phyloP scores from a whole-genome alignment of 768 basidiomycete genomes.

The Neoboletus brunneissimus region DNA sequence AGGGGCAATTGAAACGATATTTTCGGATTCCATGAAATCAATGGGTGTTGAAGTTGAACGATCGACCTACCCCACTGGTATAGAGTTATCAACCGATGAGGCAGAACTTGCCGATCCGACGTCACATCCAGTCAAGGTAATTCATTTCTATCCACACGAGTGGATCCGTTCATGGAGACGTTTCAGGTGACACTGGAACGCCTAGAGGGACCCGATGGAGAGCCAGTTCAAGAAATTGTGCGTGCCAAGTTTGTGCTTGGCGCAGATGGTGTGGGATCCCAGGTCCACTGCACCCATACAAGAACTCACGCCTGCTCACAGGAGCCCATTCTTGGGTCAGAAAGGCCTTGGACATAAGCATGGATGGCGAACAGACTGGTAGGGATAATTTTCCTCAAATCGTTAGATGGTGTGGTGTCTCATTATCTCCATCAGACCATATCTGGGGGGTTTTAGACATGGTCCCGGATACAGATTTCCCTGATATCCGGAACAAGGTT shows the following conservation, averaged over 20 bases:
- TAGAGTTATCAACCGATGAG: constrained; percentile 30
- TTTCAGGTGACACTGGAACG: constrained; percentile 21
- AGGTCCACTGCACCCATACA: not conserved
- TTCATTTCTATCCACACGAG: not conserved
- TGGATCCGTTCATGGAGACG: not conserved
- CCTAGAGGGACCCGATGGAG: constrained; percentile 29
- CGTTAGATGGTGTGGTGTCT: not conserved
- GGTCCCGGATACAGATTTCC: constrained; percentile 49
- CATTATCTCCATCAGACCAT: constrained; percentile 27
- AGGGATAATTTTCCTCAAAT: not conserved
- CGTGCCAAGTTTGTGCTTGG: constrained; percentile 75
- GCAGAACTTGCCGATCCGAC: constrained; percentile 20
- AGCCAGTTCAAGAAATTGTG: constrained; percentile 50
- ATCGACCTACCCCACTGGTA: constrained; percentile 27
- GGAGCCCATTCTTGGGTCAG: constrained; percentile 85
- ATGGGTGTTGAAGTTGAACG: constrained; percentile 33
- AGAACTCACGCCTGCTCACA: constrained; percentile 25
- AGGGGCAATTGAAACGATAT: constrained; percentile 34
- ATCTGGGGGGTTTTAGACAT: constrained; percentile 48
- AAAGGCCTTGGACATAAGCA: constrained; percentile 56
- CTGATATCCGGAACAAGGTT: constrained; percentile 48
- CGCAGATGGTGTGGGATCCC: constrained; percentile 53
- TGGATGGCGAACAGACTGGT: constrained; percentile 74
- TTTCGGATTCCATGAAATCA: constrained; percentile 34
- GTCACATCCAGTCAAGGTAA: constrained; percentile 24